Base-by-base conservation (phyloP, 192 early-diverging fungal species). In the Entomortierella beljakovae region DNA sequence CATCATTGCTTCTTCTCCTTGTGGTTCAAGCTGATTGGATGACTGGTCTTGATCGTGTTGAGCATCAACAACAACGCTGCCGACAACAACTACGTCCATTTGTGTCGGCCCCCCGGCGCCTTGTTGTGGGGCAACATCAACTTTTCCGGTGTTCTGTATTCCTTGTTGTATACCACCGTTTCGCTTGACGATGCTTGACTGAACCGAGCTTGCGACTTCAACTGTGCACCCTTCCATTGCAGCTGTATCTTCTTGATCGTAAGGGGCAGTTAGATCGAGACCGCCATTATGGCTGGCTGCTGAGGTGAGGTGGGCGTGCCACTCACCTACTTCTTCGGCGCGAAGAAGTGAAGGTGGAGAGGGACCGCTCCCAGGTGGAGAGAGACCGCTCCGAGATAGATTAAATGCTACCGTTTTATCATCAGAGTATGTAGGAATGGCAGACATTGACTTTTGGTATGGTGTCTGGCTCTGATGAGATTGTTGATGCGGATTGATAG, bases 161-260 rank as follows among this genome's bases (percentile, higher is more conserved):
- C 68, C 31, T 50, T 70, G 43, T 40, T 40, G 57, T 61, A 29
- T 56, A 60, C 56, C 16, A 25, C 66, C 46, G 52, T 40, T 55
- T 43, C 58, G 58, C 55, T 28, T 43, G 18, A 69, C 42, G 34
- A 46, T n/a, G 34, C 16, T 9, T 6, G 32, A 37, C 16, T 31
- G 15, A 28, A 49, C 35, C 1, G 4, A 13, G 42, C 6, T 16
- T 64, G 50, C 11, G 18, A 20, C 50, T 1, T 51, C 42, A 15
- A n/a, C 52, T 57, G 72, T 55, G 65, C 72, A 46, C 64, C 72
- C 72, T 67, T 66, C 38, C 5, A 37, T 35, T 33, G 62, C 57
- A 64, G 59, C 71, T 49, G 43, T 37, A 50, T 61, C 72, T 68
- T 61, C 72, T 68, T 68, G 72, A 68, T 52, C 72, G 28, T 35